Evolutionary conservation across 768 basidiomycete genomes (phyloP).

Genomic region (Fistulinella prunicolor): DNA sequence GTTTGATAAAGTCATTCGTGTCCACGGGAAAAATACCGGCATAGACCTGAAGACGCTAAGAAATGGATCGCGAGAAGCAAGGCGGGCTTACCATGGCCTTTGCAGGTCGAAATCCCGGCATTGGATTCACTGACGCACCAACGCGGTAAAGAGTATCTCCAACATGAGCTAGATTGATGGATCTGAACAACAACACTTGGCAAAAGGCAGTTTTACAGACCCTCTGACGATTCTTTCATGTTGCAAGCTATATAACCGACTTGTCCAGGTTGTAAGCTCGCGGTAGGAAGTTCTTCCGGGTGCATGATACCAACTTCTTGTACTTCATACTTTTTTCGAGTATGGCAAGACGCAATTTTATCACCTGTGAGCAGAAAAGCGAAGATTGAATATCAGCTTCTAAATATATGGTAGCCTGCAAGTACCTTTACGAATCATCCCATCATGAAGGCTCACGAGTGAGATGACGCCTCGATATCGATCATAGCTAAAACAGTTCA

Average conservation of each 20-base stretch:
- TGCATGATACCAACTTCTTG: conserved; percentile 86
- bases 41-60: conserved; percentile 61
- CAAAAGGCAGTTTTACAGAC: conserved; percentile 36
- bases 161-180: conserved; percentile 65
- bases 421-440: conserved; percentile 77
- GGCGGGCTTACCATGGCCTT: conserved; percentile 78
- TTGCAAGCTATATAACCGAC: conserved; percentile 91
- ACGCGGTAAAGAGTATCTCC: conserved; percentile 88
- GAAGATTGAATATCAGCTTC: background rate
- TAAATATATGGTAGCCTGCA: background rate
- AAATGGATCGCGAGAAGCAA: background rate
- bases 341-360: conserved; percentile 81
- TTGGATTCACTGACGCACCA: conserved; percentile 70
- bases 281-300: conserved; percentile 81
- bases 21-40: conserved; percentile 95
- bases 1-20: conserved; percentile 83
- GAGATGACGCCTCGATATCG: conserved; percentile 95
- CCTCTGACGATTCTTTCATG: conserved; percentile 96
- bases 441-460: conserved; percentile 77
- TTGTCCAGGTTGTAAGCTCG: conserved; percentile 68
- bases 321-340: conserved; percentile 86
- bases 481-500: conserved; percentile 66
- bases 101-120: conserved; percentile 88
- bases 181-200: background rate
- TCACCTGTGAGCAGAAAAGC: conserved; percentile 55